Conservation (phyloP, 257 asterid species). For the Thymus mandschuricus region DNA sequence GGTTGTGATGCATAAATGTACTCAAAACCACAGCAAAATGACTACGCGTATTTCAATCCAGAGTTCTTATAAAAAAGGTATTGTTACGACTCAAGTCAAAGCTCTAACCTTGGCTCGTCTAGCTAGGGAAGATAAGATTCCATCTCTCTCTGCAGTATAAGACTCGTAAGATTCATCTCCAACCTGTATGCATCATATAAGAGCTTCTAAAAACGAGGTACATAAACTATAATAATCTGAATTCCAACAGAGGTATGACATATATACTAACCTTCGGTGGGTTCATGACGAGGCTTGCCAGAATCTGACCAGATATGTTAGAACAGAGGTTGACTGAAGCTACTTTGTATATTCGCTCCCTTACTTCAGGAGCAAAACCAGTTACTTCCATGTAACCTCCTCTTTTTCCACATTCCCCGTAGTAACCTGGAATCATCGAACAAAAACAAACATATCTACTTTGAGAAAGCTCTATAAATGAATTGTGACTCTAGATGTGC, state of each 20-base stretch:
- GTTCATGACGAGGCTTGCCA: slow-evolving; percentile 90
- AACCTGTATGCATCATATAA: slow-evolving; percentile 43
- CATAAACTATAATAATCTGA: background rate
- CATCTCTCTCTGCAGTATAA: slow-evolving; percentile 79
- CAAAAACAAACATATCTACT: background rate
- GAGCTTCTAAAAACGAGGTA: slow-evolving; percentile 12
- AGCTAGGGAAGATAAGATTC: slow-evolving; percentile 80
- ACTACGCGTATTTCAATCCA: background rate
- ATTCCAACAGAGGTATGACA: background rate
- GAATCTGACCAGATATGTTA: slow-evolving; percentile 95
- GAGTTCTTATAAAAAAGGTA: background rate
- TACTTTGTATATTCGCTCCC: slow-evolving; percentile 92
- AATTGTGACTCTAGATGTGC: background rate
- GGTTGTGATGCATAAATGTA: background rate
- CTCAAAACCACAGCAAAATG: background rate
- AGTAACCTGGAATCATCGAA: slow-evolving; percentile 52
- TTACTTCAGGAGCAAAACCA: slow-evolving; percentile 76
- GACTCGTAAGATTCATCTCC: slow-evolving; percentile 95
- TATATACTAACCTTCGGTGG: slow-evolving; percentile 73
- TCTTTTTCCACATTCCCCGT: slow-evolving; percentile 97
- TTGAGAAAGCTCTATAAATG: background rate
- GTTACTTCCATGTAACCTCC: slow-evolving; percentile 99
- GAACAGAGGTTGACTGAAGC: slow-evolving; percentile 97
- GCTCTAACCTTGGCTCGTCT: slow-evolving; percentile 94
- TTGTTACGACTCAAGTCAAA: slow-evolving; percentile 8